Evolutionary conservation across 129 eudicot species (phyloP), one percentile per base, ranked within the genome.

Genomic region (Flaveria sonorensis): DNA sequence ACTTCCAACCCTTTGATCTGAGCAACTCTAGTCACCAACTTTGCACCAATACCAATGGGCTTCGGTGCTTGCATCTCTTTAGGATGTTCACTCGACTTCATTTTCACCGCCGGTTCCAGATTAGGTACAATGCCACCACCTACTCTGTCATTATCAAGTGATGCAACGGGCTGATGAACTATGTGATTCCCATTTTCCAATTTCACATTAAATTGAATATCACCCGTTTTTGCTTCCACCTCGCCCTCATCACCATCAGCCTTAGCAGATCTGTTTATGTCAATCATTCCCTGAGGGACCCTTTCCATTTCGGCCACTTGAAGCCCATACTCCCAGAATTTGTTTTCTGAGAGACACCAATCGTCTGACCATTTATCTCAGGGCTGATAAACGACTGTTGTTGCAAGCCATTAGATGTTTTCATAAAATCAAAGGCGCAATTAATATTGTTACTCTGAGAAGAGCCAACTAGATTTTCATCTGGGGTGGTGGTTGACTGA

Each of bases 381-480:
- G 77, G 71, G 43, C 42, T 70, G 62, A 73, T 80, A 73, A 73
- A 73, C 13, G 83, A 55, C 18, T 80, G 78, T 52, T 64, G 79
- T 9, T 70, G 82, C 71, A 62, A 48, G 9, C 82, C 82, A 16
- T 66, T 72, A 16, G 92, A 79, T 68, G 78, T 84, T 21, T 59
- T 81, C 61, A 86, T 76, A 61, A 77, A 80, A 85, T 87, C 94
- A 69, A 78, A 66, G 11, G 69, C 75, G 67, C 69, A 7, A 7
- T 53, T 79, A 12, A 71, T 63, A 19, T 84, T 63, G 69, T 63
- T 63, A 63, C 69, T 63, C 45, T 63, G 69, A 63, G 69, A 63
- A 7, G 45, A 63, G 46, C 69, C 69, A 2, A 7, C 69, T 30
- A 63, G 20, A 30, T 63, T 83, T 26, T 83, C 84, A 21, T 81